Base-by-base conservation (phyloP, 345 rosid genomes). In the Citrus mangshanensis region DNA sequence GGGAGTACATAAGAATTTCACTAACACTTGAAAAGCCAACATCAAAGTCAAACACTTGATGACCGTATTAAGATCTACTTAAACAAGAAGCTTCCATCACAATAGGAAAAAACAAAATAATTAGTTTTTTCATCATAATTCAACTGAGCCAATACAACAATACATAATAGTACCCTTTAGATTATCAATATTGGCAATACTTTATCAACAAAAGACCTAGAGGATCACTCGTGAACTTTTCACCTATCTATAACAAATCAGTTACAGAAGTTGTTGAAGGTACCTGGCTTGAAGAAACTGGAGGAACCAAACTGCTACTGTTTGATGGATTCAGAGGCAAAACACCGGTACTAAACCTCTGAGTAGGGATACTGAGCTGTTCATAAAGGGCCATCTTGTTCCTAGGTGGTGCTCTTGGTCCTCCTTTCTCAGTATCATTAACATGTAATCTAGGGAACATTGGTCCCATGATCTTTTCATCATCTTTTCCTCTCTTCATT, bases 351-450 rank as follows among this genome's bases (percentile, higher is more conserved):
- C 73, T 84, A 79, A 91, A 90, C 82, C 95, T 91, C 81, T 93
- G 97, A 80, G 97, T 89, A 78, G 98, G 98, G 61, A 90, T 87
- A 74, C 91, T 89, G 38, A 95, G 95, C 81, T 93, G 98, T 84
- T 95, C 98, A 79, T 95, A 95, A 38, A 93, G 98, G 55, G 98
- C 98, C 98, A 95, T 95, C 94, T 95, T 95, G 82, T 93, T 95
- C 90, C 98, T 88, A 27, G 98, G 98, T 76, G 98, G 98, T n/a
- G 94, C 97, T 84, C 97, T 92, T 12, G 97, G 98, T 70, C 98
- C 98, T 83, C 98, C 92, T 84, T 92, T 95, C 27, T 87, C 97
- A 13, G 94, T 83, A 90, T 93, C 97, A 71, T 93, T 93, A 77
- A 95, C 98, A 83, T 93, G 98, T 58, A 95, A 92, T 78, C 98